Percentiles rank a stretch among this genome's conserved stretches.
phyloP scores from a whole-genome alignment of 257 asterid genomes.

The Knoxia roxburghii region DNA sequence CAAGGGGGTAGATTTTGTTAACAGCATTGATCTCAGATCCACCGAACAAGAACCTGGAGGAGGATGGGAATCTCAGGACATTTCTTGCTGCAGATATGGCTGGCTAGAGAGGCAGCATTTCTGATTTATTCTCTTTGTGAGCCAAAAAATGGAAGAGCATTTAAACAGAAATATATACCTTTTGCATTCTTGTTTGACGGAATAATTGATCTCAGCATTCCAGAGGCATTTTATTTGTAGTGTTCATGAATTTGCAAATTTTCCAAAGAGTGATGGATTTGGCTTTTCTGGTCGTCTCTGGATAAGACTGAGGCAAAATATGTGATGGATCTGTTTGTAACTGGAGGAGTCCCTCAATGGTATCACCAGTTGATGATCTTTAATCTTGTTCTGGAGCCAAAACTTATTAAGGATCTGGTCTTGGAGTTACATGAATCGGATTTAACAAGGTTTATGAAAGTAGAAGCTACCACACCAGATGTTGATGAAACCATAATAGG shows the following conservation, averaged over 20 bases:
- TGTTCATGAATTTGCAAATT: neutral
- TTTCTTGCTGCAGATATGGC: neutral
- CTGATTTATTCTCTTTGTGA: neutral
- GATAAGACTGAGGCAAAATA: constrained; percentile 4
- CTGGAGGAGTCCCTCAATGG: neutral
- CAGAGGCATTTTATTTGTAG: neutral
- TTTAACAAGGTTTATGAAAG: no score
- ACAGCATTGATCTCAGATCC: neutral
- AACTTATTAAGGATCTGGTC: neutral
- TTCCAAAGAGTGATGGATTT: constrained; percentile 15
- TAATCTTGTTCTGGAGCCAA: neutral
- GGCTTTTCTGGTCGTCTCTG: constrained; percentile 8
- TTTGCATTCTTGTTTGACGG: neutral
- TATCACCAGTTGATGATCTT: neutral
- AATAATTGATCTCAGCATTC: neutral
- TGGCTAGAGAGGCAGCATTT: neutral
- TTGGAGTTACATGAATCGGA: neutral
- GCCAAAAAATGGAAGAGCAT: neutral
- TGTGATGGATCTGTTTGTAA: neutral
- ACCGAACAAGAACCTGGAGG: neutral
- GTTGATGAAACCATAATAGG: neutral
- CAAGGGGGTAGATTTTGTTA: neutral
- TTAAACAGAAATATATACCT: neutral
- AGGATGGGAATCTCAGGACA: neutral
- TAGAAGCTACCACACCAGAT: neutral